Conservation (phyloP, 2,329 filamentous ascomycete genomes). For the Beauveria bassiana region DNA sequence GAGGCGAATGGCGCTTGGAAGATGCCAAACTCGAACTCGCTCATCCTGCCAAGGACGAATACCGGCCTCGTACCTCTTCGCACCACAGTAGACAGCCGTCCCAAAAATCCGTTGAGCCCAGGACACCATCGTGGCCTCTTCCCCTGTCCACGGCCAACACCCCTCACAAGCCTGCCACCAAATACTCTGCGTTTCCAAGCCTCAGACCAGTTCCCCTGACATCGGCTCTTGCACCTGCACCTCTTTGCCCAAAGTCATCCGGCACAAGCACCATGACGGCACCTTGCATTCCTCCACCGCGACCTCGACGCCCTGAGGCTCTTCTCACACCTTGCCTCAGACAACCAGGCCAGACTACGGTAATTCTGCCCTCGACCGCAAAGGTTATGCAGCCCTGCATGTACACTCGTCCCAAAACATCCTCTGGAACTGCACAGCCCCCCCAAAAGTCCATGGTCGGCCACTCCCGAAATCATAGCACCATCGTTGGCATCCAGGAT, state of each 20-base stretch:
- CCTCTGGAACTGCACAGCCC: neutral
- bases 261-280: neutral
- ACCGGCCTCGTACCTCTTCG: constrained; percentile 24
- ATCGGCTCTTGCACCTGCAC: neutral
- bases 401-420: constrained; percentile 7
- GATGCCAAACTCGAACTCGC: constrained; percentile 12
- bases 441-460: constrained; percentile 14
- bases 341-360: neutral
- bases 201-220: neutral
- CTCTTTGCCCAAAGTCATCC: constrained; percentile 3
- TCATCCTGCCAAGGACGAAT: constrained; percentile 18
- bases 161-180: constrained; percentile 20
- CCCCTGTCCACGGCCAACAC: constrained; percentile 14
- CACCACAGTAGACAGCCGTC: constrained; percentile 16
- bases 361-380: neutral
- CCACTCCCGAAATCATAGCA: constrained; percentile 1
- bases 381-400: neutral
- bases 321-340: constrained; percentile 19
- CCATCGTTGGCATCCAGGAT: constrained; percentile 16
- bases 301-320: constrained; percentile 22
- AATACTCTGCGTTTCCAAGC: constrained; percentile 36
- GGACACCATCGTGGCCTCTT: constrained; percentile 21
- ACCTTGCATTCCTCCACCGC: constrained; percentile 16
- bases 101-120: constrained; percentile 19
- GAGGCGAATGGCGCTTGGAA: constrained; percentile 10